phyloP scores from a whole-genome alignment of 257 asterid species.

The Nicotiana tabacum region DNA sequence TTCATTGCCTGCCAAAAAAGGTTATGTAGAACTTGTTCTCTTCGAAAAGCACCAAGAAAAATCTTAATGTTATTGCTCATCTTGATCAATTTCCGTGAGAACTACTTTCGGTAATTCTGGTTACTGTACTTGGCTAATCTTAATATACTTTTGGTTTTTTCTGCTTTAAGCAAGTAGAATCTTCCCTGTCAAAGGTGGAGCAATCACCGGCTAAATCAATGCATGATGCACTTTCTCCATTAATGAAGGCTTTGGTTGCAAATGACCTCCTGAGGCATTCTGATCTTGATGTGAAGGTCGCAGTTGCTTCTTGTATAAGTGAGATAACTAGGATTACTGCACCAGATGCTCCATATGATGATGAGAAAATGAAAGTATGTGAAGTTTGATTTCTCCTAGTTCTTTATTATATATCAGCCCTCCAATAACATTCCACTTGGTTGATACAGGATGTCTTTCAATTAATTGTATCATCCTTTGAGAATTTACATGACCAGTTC shows the following conservation, averaged over 20 bases:
- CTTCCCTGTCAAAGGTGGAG: slow-evolving; percentile 72
- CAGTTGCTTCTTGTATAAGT: slow-evolving; percentile 92
- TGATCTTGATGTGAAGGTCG: slow-evolving; percentile 74
- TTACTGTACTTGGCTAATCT: not conserved
- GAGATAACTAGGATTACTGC: slow-evolving; percentile 98
- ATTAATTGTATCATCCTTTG: slow-evolving; percentile 84
- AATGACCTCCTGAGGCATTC: slow-evolving; percentile 69
- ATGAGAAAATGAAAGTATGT: slow-evolving; percentile 86
- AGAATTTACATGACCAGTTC: slow-evolving; percentile 57
- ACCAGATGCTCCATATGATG: slow-evolving; percentile 96
- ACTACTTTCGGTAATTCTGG: not conserved
- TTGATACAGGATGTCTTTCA: slow-evolving; percentile 73
- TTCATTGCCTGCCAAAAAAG: not conserved
- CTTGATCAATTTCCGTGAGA: not conserved
- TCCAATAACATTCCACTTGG: slow-evolving; percentile 20
- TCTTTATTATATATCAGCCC: not conserved
- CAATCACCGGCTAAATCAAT: slow-evolving; percentile 82
- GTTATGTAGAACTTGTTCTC: not conserved
- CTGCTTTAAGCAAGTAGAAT: slow-evolving; percentile 50
- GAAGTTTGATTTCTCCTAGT: not conserved
- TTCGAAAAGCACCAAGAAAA: not conserved
- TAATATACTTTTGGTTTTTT: not conserved
- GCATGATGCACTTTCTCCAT: slow-evolving; percentile 65
- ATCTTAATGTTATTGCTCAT: not conserved
- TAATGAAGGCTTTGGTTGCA: slow-evolving; percentile 51